Evolutionary conservation across 2,329 filamentous ascomycete genomes (phyloP).

Genomic region (Amauroascus niger): DNA sequence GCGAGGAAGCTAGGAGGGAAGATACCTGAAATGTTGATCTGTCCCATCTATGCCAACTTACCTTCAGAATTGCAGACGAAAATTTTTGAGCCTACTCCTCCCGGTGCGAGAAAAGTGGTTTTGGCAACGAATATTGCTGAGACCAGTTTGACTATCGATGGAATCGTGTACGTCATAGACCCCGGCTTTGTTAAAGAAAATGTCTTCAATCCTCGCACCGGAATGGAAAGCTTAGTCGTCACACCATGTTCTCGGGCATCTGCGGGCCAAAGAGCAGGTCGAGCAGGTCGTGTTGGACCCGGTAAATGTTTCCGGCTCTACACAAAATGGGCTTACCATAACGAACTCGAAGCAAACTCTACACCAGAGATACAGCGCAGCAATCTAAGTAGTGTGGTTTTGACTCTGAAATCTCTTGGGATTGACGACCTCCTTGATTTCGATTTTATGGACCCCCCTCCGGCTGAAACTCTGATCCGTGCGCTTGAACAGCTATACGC

Average conservation of each 20-base stretch:
- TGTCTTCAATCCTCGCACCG: conserved; percentile 79
- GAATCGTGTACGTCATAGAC: conserved; percentile 92
- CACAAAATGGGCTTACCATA: conserved; percentile 87
- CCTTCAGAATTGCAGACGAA: conserved; percentile 83
- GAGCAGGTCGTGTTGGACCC: conserved; percentile 82
- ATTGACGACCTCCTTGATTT: conserved; percentile 91
- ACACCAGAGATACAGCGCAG: conserved; percentile 89
- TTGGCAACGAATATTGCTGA: conserved; percentile 96
- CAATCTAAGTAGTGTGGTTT: conserved; percentile 72
- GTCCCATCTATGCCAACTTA: conserved; percentile 88
- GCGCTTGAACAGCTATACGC: conserved; percentile 87
- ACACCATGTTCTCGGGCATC: conserved; percentile 86
- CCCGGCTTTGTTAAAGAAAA: conserved; percentile 94
- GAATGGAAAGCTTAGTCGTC: conserved; percentile 85
- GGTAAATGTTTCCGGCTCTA: conserved; percentile 92
- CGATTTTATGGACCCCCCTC: conserved; percentile 90
- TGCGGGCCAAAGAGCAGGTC: conserved; percentile 83
- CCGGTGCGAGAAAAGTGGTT: conserved; percentile 78
- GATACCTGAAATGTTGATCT: conserved; percentile 77
- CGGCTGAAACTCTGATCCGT: conserved; percentile 78
- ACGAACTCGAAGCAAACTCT: conserved; percentile 85
- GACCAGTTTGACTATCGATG: conserved; percentile 89
- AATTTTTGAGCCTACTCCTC: conserved; percentile 88
- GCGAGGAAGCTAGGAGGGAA: conserved; percentile 75
- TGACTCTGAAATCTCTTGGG: conserved; percentile 79